Base-by-base conservation (phyloP, 176 grass and related monocot species). In the Luzula sylvatica region DNA sequence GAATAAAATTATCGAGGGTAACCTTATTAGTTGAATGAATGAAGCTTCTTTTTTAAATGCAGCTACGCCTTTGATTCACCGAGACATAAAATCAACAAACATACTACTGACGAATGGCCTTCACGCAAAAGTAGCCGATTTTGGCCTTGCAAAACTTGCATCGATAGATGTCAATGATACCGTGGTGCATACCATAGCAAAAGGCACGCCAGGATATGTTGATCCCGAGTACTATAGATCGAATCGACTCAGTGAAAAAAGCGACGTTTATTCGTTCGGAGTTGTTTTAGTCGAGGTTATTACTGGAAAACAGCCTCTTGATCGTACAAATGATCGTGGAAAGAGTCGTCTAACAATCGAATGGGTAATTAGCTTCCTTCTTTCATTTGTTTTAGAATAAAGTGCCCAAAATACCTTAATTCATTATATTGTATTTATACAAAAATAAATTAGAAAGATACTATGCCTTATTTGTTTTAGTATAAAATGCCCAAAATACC, bases 251-350 rank as follows among this genome's bases (percentile, higher is more conserved):
- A 49, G 41, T 46, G 28, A 15, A 17, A 64, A 32, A 44, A 64
- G 59, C 15, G 59, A 64, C 12, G 59, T 64, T 26, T 64, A 64
- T 32, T 64, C 59, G 24, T 64, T 48, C 11, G 59, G 59, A 64
- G 59, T 64, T 7, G 24, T 64, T 64, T 30, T 64, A 64, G 4
- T 64, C 20, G 59, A 64, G 24, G 28, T 27, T 21, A 4, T 64
- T 19, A 64, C 59, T 15, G 59, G 59, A 12, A 64, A 64, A 64
- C 43, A 44, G 15, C 56, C 56, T 5, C 8, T 43, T 16, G 38
- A 61, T 42, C 38, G 38, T 2, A 25, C 12, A 14, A 43, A 26
- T 2, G 30, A 35, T 35, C 30, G 30, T 35, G 30, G 9, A 7
- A 35, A 35, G 5, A 35, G 9, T 7, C 30, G 30, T 9, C 5